Percentiles rank a stretch among this genome's conserved stretches.
phyloP scores from a whole-genome alignment of 139 green algal species.

The Dunaliella primolecta region DNA sequence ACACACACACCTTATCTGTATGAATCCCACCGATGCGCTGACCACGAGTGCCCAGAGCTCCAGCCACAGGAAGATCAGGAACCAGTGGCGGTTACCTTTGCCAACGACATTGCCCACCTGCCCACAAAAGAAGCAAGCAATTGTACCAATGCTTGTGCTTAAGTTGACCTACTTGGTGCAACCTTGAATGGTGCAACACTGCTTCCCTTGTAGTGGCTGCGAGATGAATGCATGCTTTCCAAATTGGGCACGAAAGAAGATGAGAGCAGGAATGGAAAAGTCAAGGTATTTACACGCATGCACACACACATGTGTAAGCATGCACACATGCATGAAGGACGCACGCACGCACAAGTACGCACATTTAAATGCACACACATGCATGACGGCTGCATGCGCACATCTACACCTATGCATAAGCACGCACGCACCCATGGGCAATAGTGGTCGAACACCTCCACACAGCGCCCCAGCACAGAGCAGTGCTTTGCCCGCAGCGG shows the following conservation, averaged over 20 bases:
- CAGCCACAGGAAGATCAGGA: conserved; percentile 85
- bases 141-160: too few species aligned
- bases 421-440: conserved; percentile 81
- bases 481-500: conserved; percentile 93
- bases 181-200: too few species aligned
- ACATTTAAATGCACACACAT: background rate
- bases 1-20: conserved; percentile 25
- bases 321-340: background rate
- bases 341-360: background rate
- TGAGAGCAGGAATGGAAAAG: too few species aligned
- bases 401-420: too few species aligned
- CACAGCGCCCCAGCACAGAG: conserved; percentile 78
- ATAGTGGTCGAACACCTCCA: conserved; percentile 96
- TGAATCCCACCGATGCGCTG: background rate
- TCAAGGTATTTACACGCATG: too few species aligned
- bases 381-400: background rate
- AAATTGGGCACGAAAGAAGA: too few species aligned
- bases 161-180: too few species aligned
- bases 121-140: background rate
- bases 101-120: conserved; percentile 80
- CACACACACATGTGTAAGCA: background rate
- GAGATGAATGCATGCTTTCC: too few species aligned
- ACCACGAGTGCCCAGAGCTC: conserved; percentile 37
- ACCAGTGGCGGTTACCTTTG: conserved; percentile 80
- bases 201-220: too few species aligned